These are phyloP conservation scores for Thecaphora thlaspeos DNA, from an alignment of 1,284 basidiomycete species.

Conservation along the genomic window DNA sequence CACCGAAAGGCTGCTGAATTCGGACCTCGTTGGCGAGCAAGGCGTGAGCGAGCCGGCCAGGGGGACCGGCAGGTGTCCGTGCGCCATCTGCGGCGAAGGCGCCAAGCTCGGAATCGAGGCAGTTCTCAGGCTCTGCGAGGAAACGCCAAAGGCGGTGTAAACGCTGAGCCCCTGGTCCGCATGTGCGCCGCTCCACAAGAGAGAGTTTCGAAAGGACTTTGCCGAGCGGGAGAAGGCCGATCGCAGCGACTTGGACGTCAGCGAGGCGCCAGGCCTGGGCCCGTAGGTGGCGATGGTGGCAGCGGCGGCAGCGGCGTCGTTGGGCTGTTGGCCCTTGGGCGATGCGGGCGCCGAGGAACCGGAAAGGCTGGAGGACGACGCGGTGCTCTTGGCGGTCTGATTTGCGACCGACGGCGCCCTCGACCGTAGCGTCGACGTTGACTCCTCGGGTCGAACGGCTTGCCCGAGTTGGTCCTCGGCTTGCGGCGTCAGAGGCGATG, in stretches of 20 bases:
- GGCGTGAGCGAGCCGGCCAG: background rate
- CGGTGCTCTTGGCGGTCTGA: too few species aligned
- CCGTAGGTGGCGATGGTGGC: too few species aligned
- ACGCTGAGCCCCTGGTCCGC: background rate
- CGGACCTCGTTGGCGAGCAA: background rate
- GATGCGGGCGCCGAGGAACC: background rate
- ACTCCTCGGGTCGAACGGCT: too few species aligned
- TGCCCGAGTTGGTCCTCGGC: too few species aligned
- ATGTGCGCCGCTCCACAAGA: conserved; percentile 14
- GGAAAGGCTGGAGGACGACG: background rate
- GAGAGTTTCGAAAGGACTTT: conserved; percentile 19
- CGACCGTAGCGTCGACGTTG: background rate
- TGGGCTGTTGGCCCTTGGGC: background rate
- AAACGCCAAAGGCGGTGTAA: background rate
- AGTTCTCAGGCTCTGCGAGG: background rate
- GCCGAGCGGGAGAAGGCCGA: conserved; percentile 28
- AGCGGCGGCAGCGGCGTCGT: too few species aligned
- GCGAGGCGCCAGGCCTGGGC: conserved; percentile 5
- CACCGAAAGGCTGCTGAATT: background rate
- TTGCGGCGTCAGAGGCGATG: too few species aligned
- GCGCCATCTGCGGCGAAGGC: background rate
- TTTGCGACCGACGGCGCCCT: background rate
- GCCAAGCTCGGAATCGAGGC: background rate
- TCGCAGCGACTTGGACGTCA: conserved; percentile 19
- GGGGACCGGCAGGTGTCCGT: background rate